Base-by-base conservation (phyloP, 495 filamentous ascomycete species). In the Penicillium desertorum region DNA sequence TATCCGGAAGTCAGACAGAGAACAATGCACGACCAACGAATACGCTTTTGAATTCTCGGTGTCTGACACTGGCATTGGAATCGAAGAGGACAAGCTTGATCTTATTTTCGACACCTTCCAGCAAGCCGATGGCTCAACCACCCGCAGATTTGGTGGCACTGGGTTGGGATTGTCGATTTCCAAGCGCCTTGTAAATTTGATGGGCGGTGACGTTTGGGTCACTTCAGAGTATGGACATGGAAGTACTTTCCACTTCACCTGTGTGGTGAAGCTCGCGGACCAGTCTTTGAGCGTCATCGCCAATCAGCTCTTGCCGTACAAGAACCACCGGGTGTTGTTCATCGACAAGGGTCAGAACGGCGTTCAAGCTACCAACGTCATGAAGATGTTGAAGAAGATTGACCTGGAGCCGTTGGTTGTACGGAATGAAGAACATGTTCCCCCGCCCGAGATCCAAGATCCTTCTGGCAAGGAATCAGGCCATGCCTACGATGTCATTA, bases 31-130 rank as follows among this genome's bases (percentile, higher is more conserved):
- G 2, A 77, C 81, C 23, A 85, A 88, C 60, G 89, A 96, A 68
- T 96, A 95, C 66, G 90, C 91, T 14, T 94, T 97, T 67, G 90
- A 98, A 70, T 98, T 99, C 73, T 89, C 92, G 17, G 94, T 99
- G 37, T 89, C 91, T 3, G 94, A 99, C 68, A 99, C 95, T 23
- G 94, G 94, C 51, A 99, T 99, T 67, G 94, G 94, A 63, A 98
- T 99, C 59, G 90, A 93, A 67, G 81, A 87, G 48, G 94, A 98
- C 68, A 99, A 99, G 76, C 84, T 98, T 25, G 92, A 97, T 70
- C 76, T 98, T 56, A 99, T 99, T 71, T 99, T 99, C 69, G 94
- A 98, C 72, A 99, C 94, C 14, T 99, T 99, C 86, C 95, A 96
- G 66, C 94, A 99, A 76, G 94, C 94, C 10, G 94, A 99, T 75